Evolutionary conservation across 345 rosid genomes (phyloP), one percentile per base, ranked within the genome.

Genomic region (Populus nigra): DNA sequence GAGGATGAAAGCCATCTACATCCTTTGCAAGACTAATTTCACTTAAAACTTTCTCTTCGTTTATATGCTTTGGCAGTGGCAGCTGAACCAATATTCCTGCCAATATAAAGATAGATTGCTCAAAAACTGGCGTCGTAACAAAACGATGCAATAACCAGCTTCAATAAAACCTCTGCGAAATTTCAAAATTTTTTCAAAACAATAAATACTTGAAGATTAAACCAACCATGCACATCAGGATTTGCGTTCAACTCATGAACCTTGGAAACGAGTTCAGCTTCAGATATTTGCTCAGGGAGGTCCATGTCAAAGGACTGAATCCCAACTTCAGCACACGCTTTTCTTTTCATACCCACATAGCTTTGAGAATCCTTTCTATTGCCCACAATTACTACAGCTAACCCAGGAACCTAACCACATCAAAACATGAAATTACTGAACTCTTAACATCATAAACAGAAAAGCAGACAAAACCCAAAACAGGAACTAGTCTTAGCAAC

Each of bases 1-100:
- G 75, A 67, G 99, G 99, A 88, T 95, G 99, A 86, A 95, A 95
- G 18, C 99, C 99, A 85, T 95, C 99, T 0, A 93, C 97, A 85
- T 93, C 98, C 80, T 93, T 95, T 79, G 82, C 93, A 70, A 93
- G 82, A 74, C 88, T 91, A 81, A 95, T 91, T 73, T 88, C 98
- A 79, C 84, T 79, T 76, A 93, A 84, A 69, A 95, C 87, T 83
- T 86, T 90, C 93, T 95, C 98, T 77, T 93, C 97, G 41, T 91
- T 89, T 71, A 92, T 91, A 79, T 93, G 97, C 82, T 87, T 88
- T 13, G 98, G 97, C 83, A 95, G 73, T 15, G 99, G 98, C 68
- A 95, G 93, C 86, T 93, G 98, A 84, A 95, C 94, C 86, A 95
- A 75, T 85, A 95, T 95, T 68, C 98, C 98, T 95, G 82, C 65